phyloP scores from a whole-genome alignment of 2,329 filamentous ascomycete genomes.

The Aspergillus costaricaensis region DNA sequence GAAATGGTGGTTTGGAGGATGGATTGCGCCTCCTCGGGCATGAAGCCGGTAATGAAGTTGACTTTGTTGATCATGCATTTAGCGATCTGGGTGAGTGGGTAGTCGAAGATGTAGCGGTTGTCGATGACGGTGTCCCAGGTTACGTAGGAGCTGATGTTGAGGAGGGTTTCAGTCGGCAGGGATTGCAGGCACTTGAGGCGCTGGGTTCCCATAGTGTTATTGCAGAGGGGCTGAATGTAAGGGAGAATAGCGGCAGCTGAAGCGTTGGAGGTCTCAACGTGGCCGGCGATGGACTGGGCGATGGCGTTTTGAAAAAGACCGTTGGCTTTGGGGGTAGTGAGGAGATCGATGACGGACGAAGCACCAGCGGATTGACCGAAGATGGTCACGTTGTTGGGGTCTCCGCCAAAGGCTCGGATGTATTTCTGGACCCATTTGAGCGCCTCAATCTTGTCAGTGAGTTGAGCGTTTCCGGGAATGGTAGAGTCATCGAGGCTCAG shows the following conservation, averaged over 20 bases:
- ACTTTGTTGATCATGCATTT: constrained; percentile 51
- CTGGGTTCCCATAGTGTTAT: constrained; percentile 40
- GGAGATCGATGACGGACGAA: constrained; percentile 20
- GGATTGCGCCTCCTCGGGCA: constrained; percentile 58
- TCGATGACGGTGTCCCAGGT: constrained; percentile 59
- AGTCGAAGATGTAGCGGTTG: constrained; percentile 56
- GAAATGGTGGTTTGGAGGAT: constrained; percentile 53
- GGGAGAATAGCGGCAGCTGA: constrained; percentile 26
- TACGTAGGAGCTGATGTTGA: constrained; percentile 18
- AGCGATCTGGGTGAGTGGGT: constrained; percentile 49
- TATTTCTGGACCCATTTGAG: constrained; percentile 32
- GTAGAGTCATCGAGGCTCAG: not conserved
- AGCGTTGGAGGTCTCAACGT: not conserved
- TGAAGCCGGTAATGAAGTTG: constrained; percentile 59
- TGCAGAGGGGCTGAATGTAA: constrained; percentile 60
- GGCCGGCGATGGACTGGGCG: constrained; percentile 23
- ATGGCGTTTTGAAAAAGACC: constrained; percentile 33
- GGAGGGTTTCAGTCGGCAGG: constrained; percentile 37
- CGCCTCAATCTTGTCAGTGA: constrained; percentile 22
- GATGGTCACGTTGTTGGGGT: constrained; percentile 29
- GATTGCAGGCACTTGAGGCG: constrained; percentile 57
- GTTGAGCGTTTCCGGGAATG: constrained; percentile 13
- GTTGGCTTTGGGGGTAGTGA: constrained; percentile 23
- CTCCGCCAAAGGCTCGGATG: constrained; percentile 33
- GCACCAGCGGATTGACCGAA: constrained; percentile 31